phyloP scores from a whole-genome alignment of 108 stramenopile species.

The Stephanodiscus minutulus region DNA sequence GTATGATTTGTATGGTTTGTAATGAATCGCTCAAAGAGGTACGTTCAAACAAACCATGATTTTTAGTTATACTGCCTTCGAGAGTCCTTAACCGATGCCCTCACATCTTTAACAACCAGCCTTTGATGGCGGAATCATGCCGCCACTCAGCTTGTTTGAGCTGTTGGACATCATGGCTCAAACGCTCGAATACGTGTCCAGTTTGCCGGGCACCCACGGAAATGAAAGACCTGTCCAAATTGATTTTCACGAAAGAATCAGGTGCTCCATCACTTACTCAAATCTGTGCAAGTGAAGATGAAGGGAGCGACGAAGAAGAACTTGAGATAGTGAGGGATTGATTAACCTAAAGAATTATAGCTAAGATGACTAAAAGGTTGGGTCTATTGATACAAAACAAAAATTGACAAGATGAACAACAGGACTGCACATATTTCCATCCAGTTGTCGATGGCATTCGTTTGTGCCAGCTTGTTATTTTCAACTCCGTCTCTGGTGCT shows the following conservation, averaged over 20 bases:
- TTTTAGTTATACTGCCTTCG: slow-evolving; percentile 9
- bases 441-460: not conserved
- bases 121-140: slow-evolving; percentile 62
- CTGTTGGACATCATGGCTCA: slow-evolving; percentile 79
- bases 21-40: slow-evolving; percentile 42
- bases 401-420: not conserved
- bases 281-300: slow-evolving; percentile 38
- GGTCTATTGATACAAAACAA: not conserved
- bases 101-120: slow-evolving; percentile 24
- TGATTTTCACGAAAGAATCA: slow-evolving; percentile 49
- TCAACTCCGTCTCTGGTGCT: not conserved
- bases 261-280: slow-evolving; percentile 42
- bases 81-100: not conserved
- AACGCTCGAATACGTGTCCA: slow-evolving; percentile 60
- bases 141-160: slow-evolving; percentile 56
- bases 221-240: slow-evolving; percentile 46
- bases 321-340: slow-evolving; percentile 37
- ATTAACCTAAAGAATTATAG: not conserved
- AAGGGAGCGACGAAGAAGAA: slow-evolving; percentile 33
- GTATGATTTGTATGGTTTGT: slow-evolving; percentile 59
- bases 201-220: slow-evolving; percentile 50
- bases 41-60: not conserved
- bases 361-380: not conserved
- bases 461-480: not conserved
- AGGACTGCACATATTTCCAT: not conserved